These are phyloP conservation scores for Camellia granthamiana DNA, from an alignment of 148 eudicot genomes.

Conservation along the genomic window DNA sequence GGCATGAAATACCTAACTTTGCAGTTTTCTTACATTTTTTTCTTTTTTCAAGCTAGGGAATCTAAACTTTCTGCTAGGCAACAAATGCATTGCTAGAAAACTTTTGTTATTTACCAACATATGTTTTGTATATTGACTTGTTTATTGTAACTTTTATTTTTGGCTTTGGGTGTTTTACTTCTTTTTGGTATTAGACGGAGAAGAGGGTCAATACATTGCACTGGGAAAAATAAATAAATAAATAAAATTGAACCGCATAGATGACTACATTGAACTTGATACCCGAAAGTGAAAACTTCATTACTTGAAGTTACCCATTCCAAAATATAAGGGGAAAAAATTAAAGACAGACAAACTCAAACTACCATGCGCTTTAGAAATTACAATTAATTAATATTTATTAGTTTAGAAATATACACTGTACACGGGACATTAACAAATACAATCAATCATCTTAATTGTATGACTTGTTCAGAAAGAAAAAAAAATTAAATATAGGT, in stretches of 20 bases:
- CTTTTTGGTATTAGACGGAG: not conserved
- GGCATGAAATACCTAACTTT: not conserved
- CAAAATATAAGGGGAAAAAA: not conserved
- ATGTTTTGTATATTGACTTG: not conserved
- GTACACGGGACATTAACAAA: not conserved
- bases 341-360: not conserved
- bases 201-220: not conserved
- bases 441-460: not conserved
- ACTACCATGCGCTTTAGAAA: not conserved
- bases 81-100: not conserved
- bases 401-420: not conserved
- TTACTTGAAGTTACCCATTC: not conserved
- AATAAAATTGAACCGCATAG: not conserved
- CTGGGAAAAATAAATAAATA: not conserved
- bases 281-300: not conserved
- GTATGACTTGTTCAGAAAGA: not conserved
- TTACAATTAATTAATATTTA: not conserved
- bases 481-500: not conserved
- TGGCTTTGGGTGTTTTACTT: not conserved
- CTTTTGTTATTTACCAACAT: not conserved
- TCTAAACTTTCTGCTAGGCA: not conserved
- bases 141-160: not conserved
- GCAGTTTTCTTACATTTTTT: not conserved
- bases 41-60: not conserved
- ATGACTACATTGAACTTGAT: not conserved